Evolutionary conservation across 805 yeast genomes (phyloP).

Genomic region (Nakazawaea wickerhamii): DNA sequence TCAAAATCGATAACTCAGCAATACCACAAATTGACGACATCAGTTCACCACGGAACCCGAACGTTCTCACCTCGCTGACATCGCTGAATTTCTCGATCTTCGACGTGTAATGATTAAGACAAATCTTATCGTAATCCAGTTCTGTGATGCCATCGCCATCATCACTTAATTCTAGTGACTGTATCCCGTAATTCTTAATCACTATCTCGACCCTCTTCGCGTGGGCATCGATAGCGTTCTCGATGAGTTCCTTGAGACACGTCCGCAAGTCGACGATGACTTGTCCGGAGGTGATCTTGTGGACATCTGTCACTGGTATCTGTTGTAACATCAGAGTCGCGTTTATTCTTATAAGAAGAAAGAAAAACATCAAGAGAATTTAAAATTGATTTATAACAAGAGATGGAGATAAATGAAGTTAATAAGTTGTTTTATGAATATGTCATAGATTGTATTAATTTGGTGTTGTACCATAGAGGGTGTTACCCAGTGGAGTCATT

Average conservation of each 20-base stretch:
- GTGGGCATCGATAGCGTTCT: conserved; percentile 79
- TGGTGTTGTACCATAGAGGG: conserved; percentile 44
- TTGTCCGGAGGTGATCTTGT: conserved; percentile 85
- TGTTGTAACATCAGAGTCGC: conserved; percentile 22
- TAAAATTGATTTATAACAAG: background rate
- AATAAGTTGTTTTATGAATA: conserved; percentile 40
- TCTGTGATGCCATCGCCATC: conserved; percentile 60
- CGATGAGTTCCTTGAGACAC: conserved; percentile 80
- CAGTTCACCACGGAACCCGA: conserved; percentile 84
- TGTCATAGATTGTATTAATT: conserved; percentile 45
- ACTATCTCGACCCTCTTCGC: conserved; percentile 62
- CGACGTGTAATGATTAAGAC: conserved; percentile 64
- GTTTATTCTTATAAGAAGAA: background rate
- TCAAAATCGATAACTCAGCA: conserved; percentile 40
- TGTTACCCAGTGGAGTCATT: conserved; percentile 53
- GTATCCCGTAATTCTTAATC: conserved; percentile 69
- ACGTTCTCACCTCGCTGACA: conserved; percentile 41
- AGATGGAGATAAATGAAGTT: conserved; percentile 22
- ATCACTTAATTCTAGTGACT: conserved; percentile 61
- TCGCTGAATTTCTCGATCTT: conserved; percentile 55
- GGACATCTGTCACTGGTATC: conserved; percentile 51
- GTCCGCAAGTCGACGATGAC: conserved; percentile 77
- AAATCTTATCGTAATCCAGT: conserved; percentile 47
- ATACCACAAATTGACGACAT: conserved; percentile 63
- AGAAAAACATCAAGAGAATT: no score